Evolutionary conservation across 2,329 filamentous ascomycete species (phyloP).

Genomic region (Xylariaceae sp.): DNA sequence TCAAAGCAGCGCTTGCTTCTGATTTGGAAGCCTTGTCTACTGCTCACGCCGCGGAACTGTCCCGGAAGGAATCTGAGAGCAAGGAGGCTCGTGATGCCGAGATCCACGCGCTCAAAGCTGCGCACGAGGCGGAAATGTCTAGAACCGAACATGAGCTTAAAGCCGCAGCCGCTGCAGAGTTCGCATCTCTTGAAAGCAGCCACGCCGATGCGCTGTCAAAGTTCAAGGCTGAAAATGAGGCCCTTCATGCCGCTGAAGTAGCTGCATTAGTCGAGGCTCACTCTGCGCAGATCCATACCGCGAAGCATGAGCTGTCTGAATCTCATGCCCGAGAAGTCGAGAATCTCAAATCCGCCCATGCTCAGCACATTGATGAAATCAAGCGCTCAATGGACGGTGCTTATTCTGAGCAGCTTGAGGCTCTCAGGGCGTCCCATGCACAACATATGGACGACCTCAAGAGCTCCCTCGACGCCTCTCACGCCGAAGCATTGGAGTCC

Average conservation of each 20-base stretch:
- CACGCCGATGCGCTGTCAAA: conserved; percentile 26
- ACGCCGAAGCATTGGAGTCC: conserved; percentile 24
- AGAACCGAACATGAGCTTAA: conserved; percentile 11
- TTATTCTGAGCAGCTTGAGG: conserved; percentile 24
- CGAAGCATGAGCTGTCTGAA: conserved; percentile 23
- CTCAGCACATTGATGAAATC: conserved; percentile 22
- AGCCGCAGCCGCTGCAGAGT: conserved; percentile 10
- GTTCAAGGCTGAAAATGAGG: conserved; percentile 22
- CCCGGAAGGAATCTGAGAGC: conserved; percentile 11
- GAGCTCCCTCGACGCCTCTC: conserved; percentile 16
- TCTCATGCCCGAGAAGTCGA: conserved; percentile 25
- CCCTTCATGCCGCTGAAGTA: conserved; percentile 25
- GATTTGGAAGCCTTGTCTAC: conserved; percentile 23
- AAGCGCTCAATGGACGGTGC: conserved; percentile 19
- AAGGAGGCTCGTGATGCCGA: conserved; percentile 20
- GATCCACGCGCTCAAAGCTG: conserved; percentile 19
- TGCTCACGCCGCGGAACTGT: conserved; percentile 18
- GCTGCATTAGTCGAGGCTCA: conserved; percentile 24
- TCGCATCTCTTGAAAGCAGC: conserved; percentile 22
- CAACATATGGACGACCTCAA: conserved; percentile 25
- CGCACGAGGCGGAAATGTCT: conserved; percentile 17
- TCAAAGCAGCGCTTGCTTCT: conserved; percentile 18
- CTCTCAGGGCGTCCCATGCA: conserved; percentile 20
- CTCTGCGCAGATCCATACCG: conserved; percentile 18
- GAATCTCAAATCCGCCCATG: conserved; percentile 23